Base-by-base conservation (phyloP, 2,329 filamentous ascomycete genomes). In the Neofusicoccum laricinum region DNA sequence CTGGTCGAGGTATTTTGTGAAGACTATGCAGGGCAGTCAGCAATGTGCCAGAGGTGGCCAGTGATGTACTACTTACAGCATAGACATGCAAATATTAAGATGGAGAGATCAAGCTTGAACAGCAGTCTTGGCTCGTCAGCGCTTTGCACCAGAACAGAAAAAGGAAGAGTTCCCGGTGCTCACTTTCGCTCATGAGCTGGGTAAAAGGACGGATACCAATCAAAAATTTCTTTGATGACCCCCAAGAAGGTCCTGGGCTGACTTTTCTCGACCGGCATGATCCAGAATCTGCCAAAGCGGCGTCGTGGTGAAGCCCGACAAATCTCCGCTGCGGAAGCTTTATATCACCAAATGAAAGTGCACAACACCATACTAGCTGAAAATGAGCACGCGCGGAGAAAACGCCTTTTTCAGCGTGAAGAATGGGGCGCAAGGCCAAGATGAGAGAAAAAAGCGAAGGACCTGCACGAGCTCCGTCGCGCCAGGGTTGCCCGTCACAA, bases 131-230 rank as follows among this genome's bases (percentile, higher is more conserved):
- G 14, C 10, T 14, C 6, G 48, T 64, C n/a, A 61, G 55, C 17
- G 30, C 70, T 58, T 70, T 67, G 15, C 59, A 30, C 7, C 25
- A 30, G 7, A 59, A 3, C 66, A 64, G 48, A 69, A 70, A 15
- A 69, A 65, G 11, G 66, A 67, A 38, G 71, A 67, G 10, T 71
- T 68, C 67, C 68, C 71, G 10, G 6, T 0, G 69, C 62, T 49
- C 68, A 71, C 65, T 71, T 72, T 30, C 72, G 70, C 66, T 77
- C 75, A 55, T 75, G 71, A 11, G 67, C 69, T 2, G 75, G 71
- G 43, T 77, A 77, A 53, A 74, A 71, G 19, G 69, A 70, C 3
- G 75, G 75, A 53, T 77, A 77, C 75, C 75, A 77, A 58, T 77
- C 4, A 65, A 51, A 15, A 63, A 67, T 53, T 64, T 69, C 61